Evolutionary conservation across 768 basidiomycete species (phyloP).

Genomic region (Panus rudis): DNA sequence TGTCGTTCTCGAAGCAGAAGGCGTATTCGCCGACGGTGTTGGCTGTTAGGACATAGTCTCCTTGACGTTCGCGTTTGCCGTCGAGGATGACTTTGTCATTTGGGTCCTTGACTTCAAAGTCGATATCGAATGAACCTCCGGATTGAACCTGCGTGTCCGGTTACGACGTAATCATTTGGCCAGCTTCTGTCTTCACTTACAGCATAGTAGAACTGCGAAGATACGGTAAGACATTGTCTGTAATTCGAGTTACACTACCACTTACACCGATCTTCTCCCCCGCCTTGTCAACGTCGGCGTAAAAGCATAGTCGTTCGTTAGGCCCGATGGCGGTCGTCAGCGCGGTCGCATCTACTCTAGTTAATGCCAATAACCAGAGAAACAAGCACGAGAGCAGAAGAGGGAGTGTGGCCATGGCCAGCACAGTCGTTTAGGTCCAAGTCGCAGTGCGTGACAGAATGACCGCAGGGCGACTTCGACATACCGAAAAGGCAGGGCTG

Average conservation of each 20-base stretch:
- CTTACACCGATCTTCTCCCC: slow-evolving; percentile 87
- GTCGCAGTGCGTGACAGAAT: slow-evolving; percentile 8
- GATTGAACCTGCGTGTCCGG: slow-evolving; percentile 70
- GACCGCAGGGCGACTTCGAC: neutral
- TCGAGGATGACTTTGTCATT: slow-evolving; percentile 83
- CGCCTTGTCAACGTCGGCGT: slow-evolving; percentile 91
- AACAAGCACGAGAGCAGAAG: slow-evolving; percentile 14
- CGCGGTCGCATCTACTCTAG: slow-evolving; percentile 43
- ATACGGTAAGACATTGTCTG: too few relatives aligned
- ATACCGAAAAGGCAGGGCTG: neutral
- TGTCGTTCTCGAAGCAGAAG: slow-evolving; percentile 98
- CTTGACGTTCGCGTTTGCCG: slow-evolving; percentile 84
- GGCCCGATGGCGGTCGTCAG: slow-evolving; percentile 74
- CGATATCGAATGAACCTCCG: slow-evolving; percentile 93
- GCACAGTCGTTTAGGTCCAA: neutral
- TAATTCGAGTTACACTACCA: too few relatives aligned
- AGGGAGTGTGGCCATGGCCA: slow-evolving; percentile 15
- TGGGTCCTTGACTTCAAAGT: slow-evolving; percentile 90
- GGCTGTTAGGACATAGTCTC: slow-evolving; percentile 95
- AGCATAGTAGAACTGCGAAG: slow-evolving; percentile 95
- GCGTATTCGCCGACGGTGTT: slow-evolving; percentile 86
- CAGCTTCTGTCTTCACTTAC: slow-evolving; percentile 43
- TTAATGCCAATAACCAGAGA: slow-evolving; percentile 13
- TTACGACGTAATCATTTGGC: neutral
- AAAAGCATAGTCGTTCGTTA: slow-evolving; percentile 87